These are phyloP conservation scores for Penicillium olsonii DNA, from an alignment of 2,329 filamentous ascomycete species.

Conservation along the genomic window DNA sequence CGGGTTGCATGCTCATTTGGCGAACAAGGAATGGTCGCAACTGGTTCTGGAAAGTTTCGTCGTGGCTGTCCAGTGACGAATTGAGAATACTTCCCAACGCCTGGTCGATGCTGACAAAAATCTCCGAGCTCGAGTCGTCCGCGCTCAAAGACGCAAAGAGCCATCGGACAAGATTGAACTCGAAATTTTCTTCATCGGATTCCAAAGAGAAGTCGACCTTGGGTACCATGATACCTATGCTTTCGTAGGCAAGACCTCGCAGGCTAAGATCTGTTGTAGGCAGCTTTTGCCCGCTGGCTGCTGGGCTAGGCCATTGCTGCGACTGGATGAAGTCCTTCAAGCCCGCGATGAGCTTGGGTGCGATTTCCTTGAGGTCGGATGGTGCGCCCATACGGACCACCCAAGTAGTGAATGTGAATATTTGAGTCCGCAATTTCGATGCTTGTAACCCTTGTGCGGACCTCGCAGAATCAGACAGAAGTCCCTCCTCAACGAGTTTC, in stretches of 20 bases:
- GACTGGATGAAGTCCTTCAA: conserved; percentile 73
- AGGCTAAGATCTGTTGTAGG: conserved; percentile 65
- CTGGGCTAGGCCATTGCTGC: conserved; percentile 78
- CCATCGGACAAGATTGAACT: conserved; percentile 64
- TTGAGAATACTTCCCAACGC: conserved; percentile 77
- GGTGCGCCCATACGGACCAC: conserved; percentile 71
- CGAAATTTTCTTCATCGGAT: conserved; percentile 46
- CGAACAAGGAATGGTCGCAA: conserved; percentile 63
- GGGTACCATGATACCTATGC: conserved; percentile 74
- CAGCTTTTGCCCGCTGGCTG: conserved; percentile 53
- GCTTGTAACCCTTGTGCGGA: conserved; percentile 67
- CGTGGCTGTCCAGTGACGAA: conserved; percentile 53
- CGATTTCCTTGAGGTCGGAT: conserved; percentile 64
- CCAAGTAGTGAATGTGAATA: conserved; percentile 87
- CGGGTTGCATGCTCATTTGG: conserved; percentile 61
- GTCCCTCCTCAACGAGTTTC: conserved; percentile 66
- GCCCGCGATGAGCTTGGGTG: conserved; percentile 66
- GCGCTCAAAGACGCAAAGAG: conserved; percentile 80
- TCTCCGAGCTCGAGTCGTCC: conserved; percentile 71
- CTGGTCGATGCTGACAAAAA: conserved; percentile 85
- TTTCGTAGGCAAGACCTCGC: conserved; percentile 83
- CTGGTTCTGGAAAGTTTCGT: conserved; percentile 43
- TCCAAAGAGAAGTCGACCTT: conserved; percentile 42
- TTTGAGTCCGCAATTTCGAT: conserved; percentile 74
- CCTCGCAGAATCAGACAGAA: conserved; percentile 50